Conservation (phyloP, 1,284 basidiomycete species). For the Stygiomarasmius scandens region DNA sequence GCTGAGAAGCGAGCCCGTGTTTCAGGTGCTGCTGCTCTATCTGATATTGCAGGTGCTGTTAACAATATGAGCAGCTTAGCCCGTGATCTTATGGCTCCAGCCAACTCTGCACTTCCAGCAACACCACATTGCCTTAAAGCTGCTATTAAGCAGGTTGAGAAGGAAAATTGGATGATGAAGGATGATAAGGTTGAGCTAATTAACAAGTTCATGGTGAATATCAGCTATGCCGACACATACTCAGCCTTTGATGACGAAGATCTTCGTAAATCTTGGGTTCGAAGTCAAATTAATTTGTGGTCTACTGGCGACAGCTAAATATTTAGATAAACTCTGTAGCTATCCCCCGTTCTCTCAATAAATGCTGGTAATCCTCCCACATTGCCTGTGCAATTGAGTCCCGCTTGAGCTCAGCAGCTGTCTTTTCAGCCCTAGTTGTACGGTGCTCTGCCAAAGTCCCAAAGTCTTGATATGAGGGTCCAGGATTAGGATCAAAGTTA, state of each 20-base stretch:
- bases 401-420: neutral
- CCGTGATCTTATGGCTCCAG: neutral
- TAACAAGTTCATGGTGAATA: neutral
- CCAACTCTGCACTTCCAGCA: neutral
- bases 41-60: neutral
- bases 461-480: neutral
- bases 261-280: too few species aligned
- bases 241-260: neutral
- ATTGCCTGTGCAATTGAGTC: conserved; percentile 20
- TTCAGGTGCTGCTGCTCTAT: neutral
- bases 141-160: neutral
- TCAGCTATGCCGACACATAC: neutral
- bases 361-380: conserved; percentile 19
- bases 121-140: neutral
- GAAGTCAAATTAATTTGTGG: too few species aligned
- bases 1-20: neutral
- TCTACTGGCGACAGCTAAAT: neutral
- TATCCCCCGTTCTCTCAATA: neutral
- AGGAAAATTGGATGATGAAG: neutral
- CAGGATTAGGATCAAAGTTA: too few species aligned
- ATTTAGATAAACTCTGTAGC: neutral
- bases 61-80: neutral
- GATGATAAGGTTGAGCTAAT: neutral
- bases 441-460: conserved; percentile 1
- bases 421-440: conserved; percentile 6